Conservation (phyloP, 176 grass and related monocot genomes). For the Pontederia paniculata region DNA sequence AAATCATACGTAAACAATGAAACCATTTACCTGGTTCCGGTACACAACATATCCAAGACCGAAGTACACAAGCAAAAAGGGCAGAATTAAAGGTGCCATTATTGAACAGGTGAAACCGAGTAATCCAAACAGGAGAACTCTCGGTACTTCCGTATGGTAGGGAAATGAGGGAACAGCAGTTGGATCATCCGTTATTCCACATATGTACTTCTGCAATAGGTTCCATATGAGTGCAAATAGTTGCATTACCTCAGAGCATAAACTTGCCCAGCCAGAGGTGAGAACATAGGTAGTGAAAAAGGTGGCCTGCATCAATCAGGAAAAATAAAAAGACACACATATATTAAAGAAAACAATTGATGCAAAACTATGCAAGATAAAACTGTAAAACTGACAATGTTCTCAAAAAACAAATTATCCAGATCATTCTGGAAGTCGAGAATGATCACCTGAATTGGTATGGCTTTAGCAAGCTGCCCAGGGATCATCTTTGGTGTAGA, state of each 20-base stretch:
- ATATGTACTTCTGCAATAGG: slow-evolving; percentile 57
- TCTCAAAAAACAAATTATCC: neutral
- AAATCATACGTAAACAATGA: neutral
- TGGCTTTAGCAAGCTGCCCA: slow-evolving; percentile 58
- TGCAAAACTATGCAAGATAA: slow-evolving; percentile 8
- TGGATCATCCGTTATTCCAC: slow-evolving; percentile 41
- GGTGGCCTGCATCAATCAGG: slow-evolving; percentile 53
- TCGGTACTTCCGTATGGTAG: slow-evolving; percentile 85
- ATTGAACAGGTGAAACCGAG: slow-evolving; percentile 89
- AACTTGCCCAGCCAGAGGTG: slow-evolving; percentile 91
- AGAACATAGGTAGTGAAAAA: slow-evolving; percentile 91
- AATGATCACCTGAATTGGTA: slow-evolving; percentile 67
- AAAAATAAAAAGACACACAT: slow-evolving; percentile 1
- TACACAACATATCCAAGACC: slow-evolving; percentile 81
- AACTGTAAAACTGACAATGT: slow-evolving; percentile 12
- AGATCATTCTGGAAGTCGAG: neutral
- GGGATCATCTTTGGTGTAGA: slow-evolving; percentile 76
- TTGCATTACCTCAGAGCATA: slow-evolving; percentile 86
- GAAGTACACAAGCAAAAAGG: slow-evolving; percentile 84
- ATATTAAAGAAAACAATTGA: slow-evolving; percentile 9
- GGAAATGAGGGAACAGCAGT: slow-evolving; percentile 50
- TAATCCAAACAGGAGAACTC: slow-evolving; percentile 68
- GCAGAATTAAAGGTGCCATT: slow-evolving; percentile 78
- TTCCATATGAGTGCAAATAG: slow-evolving; percentile 68
- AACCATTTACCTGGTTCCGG: slow-evolving; percentile 63